Percentiles rank a stretch among this genome's conserved stretches.
Conservation (phyloP, 306 rosid genomes). For the Lablab purpureus region DNA sequence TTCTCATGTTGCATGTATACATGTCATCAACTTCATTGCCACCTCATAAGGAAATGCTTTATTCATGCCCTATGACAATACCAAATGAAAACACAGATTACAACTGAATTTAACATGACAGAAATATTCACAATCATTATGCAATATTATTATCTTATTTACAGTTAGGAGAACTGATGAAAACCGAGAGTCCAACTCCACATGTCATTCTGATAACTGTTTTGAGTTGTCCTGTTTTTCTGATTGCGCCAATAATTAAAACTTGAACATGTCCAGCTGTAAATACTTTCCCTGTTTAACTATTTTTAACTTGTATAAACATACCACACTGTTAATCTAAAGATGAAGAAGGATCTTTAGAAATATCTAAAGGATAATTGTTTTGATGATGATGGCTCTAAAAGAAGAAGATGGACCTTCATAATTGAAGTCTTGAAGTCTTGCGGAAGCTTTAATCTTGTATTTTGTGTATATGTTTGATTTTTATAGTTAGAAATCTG, state of each 20-base stretch:
- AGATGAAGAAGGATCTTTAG: no score
- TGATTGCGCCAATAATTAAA: conserved; percentile 64
- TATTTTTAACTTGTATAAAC: conserved; percentile 8
- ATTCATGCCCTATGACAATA: conserved; percentile 80
- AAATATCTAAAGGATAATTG: no score
- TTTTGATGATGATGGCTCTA: no score
- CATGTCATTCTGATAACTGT: conserved; percentile 57
- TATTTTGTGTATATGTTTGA: no score
- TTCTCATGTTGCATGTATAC: conserved; percentile 86
- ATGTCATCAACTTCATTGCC: conserved; percentile 91
- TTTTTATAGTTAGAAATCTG: no score
- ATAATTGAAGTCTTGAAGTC: no score
- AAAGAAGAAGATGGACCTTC: no score
- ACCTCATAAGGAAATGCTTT: conserved; percentile 95
- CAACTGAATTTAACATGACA: conserved; percentile 4
- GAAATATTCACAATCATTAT: conserved; percentile 25
- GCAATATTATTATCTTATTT: conserved; percentile 29
- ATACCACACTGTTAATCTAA: no score
- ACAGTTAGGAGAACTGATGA: conserved; percentile 85
- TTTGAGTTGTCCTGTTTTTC: conserved; percentile 51
- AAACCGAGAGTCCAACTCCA: conserved; percentile 90
- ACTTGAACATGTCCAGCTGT: conserved; percentile 61
- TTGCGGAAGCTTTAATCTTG: no score
- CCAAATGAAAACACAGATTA: conserved; percentile 9
- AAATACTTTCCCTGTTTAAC: conserved; percentile 20